Evolutionary conservation across 805 yeast species (phyloP), one percentile per base, ranked within the genome.

Genomic region (Candida namnaoensis): DNA sequence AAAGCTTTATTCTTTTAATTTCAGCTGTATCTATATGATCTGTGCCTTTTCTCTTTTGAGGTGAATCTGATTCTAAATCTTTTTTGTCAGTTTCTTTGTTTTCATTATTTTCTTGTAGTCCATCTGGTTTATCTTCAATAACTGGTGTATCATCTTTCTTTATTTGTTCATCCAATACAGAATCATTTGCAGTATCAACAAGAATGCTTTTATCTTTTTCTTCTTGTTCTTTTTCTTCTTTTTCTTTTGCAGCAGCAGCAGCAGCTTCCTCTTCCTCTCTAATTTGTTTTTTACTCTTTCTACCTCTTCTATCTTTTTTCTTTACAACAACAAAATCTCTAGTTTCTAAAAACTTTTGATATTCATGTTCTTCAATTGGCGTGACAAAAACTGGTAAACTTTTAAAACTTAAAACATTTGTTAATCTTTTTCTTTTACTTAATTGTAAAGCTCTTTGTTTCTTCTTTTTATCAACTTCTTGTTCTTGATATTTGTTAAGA

Each of bases 401-500:
- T 5, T 61, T 55, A 37, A 74, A 69, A 38, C 87, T 65, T 10
- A 88, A 56, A 9, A 80, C 78, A 41, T 83, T 72, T 3, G 66
- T 66, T 49, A 93, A 61, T 51, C 76, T 78, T 35, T 66, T 67
- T 47, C 90, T 75, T 51, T 72, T 77, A 54, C 82, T 82, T 44
- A 78, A 69, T 58, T 85, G 76, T 44, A 84, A 63, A 37, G 82
- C 87, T 42, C 90, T 67, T 54, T 90, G 91, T 41, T 74, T 74
- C 57, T 82, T 80, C 57, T 87, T 88, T 52, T 87, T 81, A 38
- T 78, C 80, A 35, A 82, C 66, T 57, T 93, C 99, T 55, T 86
- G 91, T 52, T 90, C 95, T 51, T 82, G 77, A 56, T 85, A 93
- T 52, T 74, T 69, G 47, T 83, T 78, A 48, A 93, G 66, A 3